Conservation (phyloP, 768 basidiomycete species). For the Russula earlei region DNA sequence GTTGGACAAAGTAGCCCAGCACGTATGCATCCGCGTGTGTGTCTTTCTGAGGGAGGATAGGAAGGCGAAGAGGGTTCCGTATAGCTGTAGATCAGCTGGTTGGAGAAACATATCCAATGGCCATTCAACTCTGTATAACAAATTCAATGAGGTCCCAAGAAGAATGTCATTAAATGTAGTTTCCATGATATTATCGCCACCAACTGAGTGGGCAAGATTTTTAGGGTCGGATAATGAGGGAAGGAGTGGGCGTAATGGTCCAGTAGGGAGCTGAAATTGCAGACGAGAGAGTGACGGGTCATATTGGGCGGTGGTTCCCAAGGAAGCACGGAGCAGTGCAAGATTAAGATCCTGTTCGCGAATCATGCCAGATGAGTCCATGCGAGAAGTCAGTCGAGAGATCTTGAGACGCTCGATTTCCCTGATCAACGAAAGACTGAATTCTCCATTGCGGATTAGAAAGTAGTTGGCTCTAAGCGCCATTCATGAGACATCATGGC, state of each 20-base stretch:
- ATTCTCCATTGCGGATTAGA: conserved; percentile 81
- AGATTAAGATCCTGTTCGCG: conserved; percentile 86
- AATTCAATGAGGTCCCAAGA: conserved; percentile 65
- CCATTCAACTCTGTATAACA: conserved; percentile 72
- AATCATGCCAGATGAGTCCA: conserved; percentile 64
- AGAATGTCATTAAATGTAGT: conserved; percentile 64
- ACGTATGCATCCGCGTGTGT: conserved; percentile 67
- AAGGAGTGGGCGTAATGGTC: conserved; percentile 72
- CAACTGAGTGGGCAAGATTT: conserved; percentile 35
- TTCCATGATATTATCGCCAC: conserved; percentile 29
- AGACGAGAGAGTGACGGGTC: conserved; percentile 69
- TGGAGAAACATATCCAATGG: conserved; percentile 86
- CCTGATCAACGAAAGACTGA: conserved; percentile 70
- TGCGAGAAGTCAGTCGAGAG: conserved; percentile 60
- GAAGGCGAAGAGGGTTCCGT: conserved; percentile 72
- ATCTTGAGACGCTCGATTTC: conserved; percentile 81
- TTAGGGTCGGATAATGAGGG: conserved; percentile 48
- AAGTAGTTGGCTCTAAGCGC: conserved; percentile 71
- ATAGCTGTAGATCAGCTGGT: conserved; percentile 59
- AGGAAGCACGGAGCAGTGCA: conserved; percentile 75
- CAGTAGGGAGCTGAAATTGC: conserved; percentile 68
- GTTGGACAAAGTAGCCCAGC: conserved; percentile 82
- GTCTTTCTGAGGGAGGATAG: conserved; percentile 77
- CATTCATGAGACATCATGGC: conserved; percentile 6
- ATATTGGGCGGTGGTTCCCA: conserved; percentile 82